Base-by-base conservation (phyloP, 768 basidiomycete species). In the Chalciporus pseudorubinellus region DNA sequence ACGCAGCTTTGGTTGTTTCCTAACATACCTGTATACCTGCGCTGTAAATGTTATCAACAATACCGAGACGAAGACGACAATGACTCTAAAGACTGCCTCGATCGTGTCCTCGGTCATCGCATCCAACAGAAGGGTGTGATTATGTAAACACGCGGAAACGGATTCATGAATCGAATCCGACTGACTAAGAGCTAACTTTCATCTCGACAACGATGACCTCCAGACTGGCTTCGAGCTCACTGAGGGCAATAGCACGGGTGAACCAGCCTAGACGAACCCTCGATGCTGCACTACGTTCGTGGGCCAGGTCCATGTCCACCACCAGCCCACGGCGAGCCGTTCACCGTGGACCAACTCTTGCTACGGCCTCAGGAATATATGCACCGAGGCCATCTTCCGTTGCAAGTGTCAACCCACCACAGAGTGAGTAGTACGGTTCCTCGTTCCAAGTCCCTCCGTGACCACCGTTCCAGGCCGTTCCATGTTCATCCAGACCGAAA, bases 401-500 rank as follows among this genome's bases (percentile, higher is more conserved):
- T 13, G 22, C 28, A 26, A 40, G 44, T 16, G 3, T 50, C 29
- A 45, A 51, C 16, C 68, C 71, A 31, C 57, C 62, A 29, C 66
- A 69, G 39, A 71, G 79, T 80, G 51, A 60, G 74, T 21, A 4
- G 48, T 19, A 14, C 3, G 36, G 13, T 19, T 14, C 4, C 6
- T 13, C 11, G 14, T 21, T 10, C 19, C 2, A 3, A 1, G 7
- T 49, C 2, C 16, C 10, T 12, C 28, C 8, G 19, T 52, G 14
- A 52, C 24, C 16, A 16, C 14, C 3, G 50, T 11, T 19, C 18
- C 22, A 92, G 89, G 72, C 29, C 83, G 94, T 20, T 87, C 88
- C 48, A 95, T 98, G 95, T 98, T 98, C 75, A 97, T 98, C 51
- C 97, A 99, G 72, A 98, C 95, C 5, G 95, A 98, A 72, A 83